These are phyloP conservation scores for Eutrema salsugineum DNA, from an alignment of 441 rosid genomes.

Conservation along the genomic window DNA sequence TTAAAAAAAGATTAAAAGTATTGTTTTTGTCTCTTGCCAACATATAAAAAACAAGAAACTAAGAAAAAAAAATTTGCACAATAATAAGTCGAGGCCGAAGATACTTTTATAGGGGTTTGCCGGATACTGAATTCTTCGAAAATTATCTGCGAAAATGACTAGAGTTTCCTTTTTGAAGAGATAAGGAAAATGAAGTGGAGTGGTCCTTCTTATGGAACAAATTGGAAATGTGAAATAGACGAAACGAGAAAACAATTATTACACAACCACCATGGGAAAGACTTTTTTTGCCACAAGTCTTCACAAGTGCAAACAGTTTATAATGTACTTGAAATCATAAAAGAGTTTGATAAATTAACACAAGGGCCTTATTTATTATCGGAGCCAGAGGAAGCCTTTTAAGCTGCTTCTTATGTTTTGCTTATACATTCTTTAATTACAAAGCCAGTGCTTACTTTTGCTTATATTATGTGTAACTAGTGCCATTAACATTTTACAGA, in stretches of 20 bases:
- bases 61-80: not conserved
- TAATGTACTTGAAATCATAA: not conserved
- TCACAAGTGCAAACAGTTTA: not conserved
- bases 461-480: not conserved
- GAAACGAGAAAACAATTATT: slow-evolving; percentile 29
- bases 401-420: slow-evolving; percentile 23
- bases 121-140: slow-evolving; percentile 6
- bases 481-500: slow-evolving; percentile 28
- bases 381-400: slow-evolving; percentile 10
- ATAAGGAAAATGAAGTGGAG: slow-evolving; percentile 6
- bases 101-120: not conserved
- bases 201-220: slow-evolving; percentile 26
- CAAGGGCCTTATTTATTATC: not conserved
- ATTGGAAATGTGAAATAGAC: slow-evolving; percentile 26
- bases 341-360: not conserved
- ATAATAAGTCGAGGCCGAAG: not conserved
- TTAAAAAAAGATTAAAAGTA: not conserved
- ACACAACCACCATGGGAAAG: slow-evolving; percentile 25
- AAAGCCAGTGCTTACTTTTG: not conserved
- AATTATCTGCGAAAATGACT: slow-evolving; percentile 23
- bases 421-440: slow-evolving; percentile 12
- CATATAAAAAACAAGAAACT: not conserved
- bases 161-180: slow-evolving; percentile 6
- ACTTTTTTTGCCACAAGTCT: slow-evolving; percentile 2
- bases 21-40: slow-evolving; percentile 14